Conservation (phyloP, 768 basidiomycete species). For the Tricholoma matsutake region DNA sequence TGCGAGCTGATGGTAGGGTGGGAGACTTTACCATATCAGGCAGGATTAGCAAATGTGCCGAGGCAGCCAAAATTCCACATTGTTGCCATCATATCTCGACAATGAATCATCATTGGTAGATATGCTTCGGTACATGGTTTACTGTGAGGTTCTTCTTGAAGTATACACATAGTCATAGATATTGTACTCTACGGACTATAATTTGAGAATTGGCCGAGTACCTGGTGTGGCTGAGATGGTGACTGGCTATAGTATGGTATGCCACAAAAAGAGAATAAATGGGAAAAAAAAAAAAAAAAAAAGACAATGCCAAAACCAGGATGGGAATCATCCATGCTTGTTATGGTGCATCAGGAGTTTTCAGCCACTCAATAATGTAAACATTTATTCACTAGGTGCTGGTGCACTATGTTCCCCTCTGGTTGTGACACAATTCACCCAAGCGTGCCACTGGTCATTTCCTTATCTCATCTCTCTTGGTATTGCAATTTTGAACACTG, state of each 20-base stretch:
- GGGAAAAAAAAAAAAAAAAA: too few relatives aligned
- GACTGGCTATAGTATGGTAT: neutral
- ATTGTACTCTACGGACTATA: neutral
- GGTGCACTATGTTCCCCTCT: conserved; percentile 72
- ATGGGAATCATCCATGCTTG: conserved; percentile 69
- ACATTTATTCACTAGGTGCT: conserved; percentile 38
- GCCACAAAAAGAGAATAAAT: too few relatives aligned
- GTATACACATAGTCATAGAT: neutral
- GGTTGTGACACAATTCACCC: conserved; percentile 78
- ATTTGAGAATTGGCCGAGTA: too few relatives aligned
- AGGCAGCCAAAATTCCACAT: neutral
- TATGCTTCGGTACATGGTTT: neutral
- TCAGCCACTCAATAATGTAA: neutral
- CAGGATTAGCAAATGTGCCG: neutral
- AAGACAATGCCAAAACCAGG: conserved; percentile 55
- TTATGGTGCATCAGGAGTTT: conserved; percentile 42
- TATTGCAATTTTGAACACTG: conserved; percentile 53
- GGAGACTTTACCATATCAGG: neutral
- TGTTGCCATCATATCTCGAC: neutral
- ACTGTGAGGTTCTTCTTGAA: neutral
- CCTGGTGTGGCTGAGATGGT: neutral
- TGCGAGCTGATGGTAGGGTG: neutral
- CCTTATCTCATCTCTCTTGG: conserved; percentile 73
- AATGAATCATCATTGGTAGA: neutral
- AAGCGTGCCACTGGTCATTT: conserved; percentile 65